phyloP scores from a whole-genome alignment of 2,329 filamentous ascomycete species.

The Sclerotiophoma versabilis region DNA sequence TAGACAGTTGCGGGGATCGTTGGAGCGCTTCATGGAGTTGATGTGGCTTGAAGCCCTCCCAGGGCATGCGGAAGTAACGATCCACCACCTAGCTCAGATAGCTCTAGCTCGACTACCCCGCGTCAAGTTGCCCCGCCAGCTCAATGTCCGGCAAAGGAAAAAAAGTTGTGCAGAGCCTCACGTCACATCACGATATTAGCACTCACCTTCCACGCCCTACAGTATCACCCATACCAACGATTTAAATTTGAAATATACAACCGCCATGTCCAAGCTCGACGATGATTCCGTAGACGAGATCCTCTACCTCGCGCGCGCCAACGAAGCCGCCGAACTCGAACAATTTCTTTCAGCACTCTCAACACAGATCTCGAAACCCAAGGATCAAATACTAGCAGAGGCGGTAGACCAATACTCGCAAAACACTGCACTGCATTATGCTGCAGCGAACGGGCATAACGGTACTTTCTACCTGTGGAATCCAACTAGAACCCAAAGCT shows the following conservation, averaged over 20 bases:
- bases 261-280: slow-evolving; percentile 36
- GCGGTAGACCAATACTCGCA: slow-evolving; percentile 78
- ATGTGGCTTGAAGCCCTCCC: slow-evolving; percentile 2
- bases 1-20: neutral
- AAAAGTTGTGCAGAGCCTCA: slow-evolving; percentile 19
- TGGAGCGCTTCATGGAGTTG: neutral
- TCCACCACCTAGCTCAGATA: neutral
- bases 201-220: slow-evolving; percentile 1
- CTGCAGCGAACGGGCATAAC: slow-evolving; percentile 85
- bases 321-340: slow-evolving; percentile 75
- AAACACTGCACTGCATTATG: slow-evolving; percentile 86
- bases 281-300: slow-evolving; percentile 91
- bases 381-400: slow-evolving; percentile 69
- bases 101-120: slow-evolving; percentile 9
- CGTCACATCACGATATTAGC: slow-evolving; percentile 12
- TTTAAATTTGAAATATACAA: neutral
- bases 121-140: slow-evolving; percentile 9
- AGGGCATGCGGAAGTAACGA: neutral
- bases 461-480: slow-evolving; percentile 59
- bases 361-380: slow-evolving; percentile 65
- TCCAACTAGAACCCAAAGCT: slow-evolving; percentile 14
- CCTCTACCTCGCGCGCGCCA: slow-evolving; percentile 82
- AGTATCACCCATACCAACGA: neutral
- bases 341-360: slow-evolving; percentile 66
- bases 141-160: slow-evolving; percentile 2